Percentiles rank a stretch among this genome's conserved stretches.
These are phyloP conservation scores for Rhazya stricta DNA, from an alignment of 257 asterid genomes.

Conservation along the genomic window DNA sequence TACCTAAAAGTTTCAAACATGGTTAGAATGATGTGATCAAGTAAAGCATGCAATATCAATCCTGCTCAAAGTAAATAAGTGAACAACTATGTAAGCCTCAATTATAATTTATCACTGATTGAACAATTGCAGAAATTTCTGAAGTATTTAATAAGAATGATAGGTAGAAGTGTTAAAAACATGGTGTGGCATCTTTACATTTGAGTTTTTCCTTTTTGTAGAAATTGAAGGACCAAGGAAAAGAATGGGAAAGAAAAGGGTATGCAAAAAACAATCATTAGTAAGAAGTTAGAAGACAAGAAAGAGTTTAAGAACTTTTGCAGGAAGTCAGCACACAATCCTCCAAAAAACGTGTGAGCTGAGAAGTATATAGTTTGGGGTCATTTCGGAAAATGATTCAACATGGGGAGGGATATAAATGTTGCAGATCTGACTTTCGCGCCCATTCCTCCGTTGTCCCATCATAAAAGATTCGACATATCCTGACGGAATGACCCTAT, in stretches of 20 bases:
- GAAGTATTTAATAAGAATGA: conserved; percentile 6
- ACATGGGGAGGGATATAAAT: conserved; percentile 85
- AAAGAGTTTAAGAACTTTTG: conserved; percentile 34
- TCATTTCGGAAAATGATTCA: conserved; percentile 81
- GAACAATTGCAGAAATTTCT: neutral
- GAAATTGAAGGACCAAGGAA: neutral
- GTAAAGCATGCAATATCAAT: too few relatives aligned
- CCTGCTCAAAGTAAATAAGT: neutral
- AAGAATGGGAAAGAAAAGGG: neutral
- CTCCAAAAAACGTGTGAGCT: conserved; percentile 73
- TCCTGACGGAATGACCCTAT: conserved; percentile 77
- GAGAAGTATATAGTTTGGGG: conserved; percentile 70
- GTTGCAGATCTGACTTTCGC: conserved; percentile 79
- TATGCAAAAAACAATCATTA: conserved; percentile 15
- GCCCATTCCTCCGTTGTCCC: conserved; percentile 63
- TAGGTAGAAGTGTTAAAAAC: neutral
- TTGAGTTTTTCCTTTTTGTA: neutral
- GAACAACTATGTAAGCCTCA: neutral
- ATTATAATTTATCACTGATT: neutral
- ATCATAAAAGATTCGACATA: conserved; percentile 82
- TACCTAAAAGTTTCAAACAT: too few relatives aligned
- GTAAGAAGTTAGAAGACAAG: conserved; percentile 21
- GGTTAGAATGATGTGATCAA: too few relatives aligned
- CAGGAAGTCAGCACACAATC: conserved; percentile 61
- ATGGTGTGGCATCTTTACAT: neutral